Evolutionary conservation across 306 rosid genomes (phyloP).

Genomic region (Acmispon strigosus): DNA sequence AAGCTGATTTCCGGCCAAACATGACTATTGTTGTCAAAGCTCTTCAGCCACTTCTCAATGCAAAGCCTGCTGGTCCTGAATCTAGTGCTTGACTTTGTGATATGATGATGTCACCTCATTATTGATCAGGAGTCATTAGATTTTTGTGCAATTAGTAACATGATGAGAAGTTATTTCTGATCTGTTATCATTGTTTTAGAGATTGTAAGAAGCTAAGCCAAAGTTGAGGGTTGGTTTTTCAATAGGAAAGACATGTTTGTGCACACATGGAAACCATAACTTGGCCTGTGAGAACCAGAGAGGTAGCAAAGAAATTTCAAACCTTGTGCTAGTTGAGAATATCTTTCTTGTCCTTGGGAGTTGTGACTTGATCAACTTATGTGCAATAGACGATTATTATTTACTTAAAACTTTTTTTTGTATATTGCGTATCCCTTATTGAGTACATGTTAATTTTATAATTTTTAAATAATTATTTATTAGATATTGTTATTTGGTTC

Average conservation of each 20-base stretch:
- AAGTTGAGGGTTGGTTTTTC: slow-evolving; percentile 6
- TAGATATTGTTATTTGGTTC: too few species aligned
- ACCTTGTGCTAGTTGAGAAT: neutral
- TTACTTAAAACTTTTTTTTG: neutral
- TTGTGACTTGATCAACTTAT: neutral
- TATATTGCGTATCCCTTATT: neutral
- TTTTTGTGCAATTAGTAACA: slow-evolving; percentile 31
- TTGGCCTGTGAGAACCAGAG: neutral
- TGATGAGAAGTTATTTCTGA: neutral
- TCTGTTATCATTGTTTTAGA: neutral
- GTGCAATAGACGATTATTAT: neutral
- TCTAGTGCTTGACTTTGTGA: slow-evolving; percentile 36
- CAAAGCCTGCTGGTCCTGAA: slow-evolving; percentile 75
- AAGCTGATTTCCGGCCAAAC: slow-evolving; percentile 96
- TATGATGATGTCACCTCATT: neutral
- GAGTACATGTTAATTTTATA: neutral
- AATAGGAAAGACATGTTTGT: slow-evolving; percentile 5
- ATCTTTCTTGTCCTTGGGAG: neutral
- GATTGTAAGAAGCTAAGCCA: slow-evolving; percentile 17
- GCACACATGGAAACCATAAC: neutral
- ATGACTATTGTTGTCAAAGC: slow-evolving; percentile 98
- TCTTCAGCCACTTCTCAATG: slow-evolving; percentile 85
- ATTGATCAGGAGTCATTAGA: neutral
- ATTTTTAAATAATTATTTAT: too few species aligned
- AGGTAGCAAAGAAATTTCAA: neutral